phyloP scores from a whole-genome alignment of 768 basidiomycete genomes.

The Sporobolomyces roseus region DNA sequence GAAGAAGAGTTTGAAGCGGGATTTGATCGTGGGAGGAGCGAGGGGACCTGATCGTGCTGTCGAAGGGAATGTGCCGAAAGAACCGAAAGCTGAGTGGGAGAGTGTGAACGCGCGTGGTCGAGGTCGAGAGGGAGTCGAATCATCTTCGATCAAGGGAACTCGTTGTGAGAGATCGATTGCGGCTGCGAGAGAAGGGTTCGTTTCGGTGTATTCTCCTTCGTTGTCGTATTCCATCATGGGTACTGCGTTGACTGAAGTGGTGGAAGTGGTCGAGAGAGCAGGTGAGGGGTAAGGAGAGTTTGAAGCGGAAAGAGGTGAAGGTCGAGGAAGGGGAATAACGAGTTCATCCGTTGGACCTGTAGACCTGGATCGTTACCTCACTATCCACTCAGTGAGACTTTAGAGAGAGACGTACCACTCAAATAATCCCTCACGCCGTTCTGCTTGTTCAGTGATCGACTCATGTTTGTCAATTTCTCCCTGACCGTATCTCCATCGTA shows the following conservation, averaged over 20 bases:
- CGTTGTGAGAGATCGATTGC: slow-evolving; percentile 17
- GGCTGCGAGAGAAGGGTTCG: slow-evolving; percentile 15
- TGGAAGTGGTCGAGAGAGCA: slow-evolving; percentile 18
- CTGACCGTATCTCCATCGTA: slow-evolving; percentile 35
- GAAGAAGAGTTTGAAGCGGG: slow-evolving; percentile 46
- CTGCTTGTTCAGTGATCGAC: background rate
- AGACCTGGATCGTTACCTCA: background rate
- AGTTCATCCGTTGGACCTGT: slow-evolving; percentile 33
- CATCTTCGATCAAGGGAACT: slow-evolving; percentile 25
- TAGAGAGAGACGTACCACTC: background rate
- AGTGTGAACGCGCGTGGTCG: slow-evolving; percentile 40
- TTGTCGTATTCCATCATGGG: slow-evolving; percentile 3
- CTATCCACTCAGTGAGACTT: background rate
- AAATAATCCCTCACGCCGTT: slow-evolving; percentile 28
- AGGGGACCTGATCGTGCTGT: slow-evolving; percentile 33
- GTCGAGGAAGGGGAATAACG: slow-evolving; percentile 25
- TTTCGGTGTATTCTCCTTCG: background rate
- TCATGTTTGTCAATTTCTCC: background rate
- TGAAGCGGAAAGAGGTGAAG: slow-evolving; percentile 27
- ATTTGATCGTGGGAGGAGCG: slow-evolving; percentile 34
- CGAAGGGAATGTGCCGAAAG: slow-evolving; percentile 39
- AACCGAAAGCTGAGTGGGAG: slow-evolving; percentile 40
- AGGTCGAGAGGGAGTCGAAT: slow-evolving; percentile 42
- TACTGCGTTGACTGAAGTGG: background rate
- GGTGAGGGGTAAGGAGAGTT: slow-evolving; percentile 27